Evolutionary conservation across 257 asterid genomes (phyloP), one percentile per base, ranked within the genome.

Genomic region (Salvia rosmarinus): DNA sequence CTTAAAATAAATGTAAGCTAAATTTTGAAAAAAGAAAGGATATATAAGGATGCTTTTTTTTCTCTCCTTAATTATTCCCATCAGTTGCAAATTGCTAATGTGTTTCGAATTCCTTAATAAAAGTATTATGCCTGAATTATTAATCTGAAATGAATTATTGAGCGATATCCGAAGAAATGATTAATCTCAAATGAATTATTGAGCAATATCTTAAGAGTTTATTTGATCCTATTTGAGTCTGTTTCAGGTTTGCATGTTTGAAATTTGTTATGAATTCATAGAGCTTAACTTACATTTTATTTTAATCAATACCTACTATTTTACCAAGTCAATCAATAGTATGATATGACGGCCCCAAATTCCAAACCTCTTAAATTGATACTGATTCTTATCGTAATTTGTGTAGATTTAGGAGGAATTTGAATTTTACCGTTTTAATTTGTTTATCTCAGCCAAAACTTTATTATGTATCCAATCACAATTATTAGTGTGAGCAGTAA

Each of bases 401-500:
- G 35, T 56, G 50, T 47, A 10, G 42, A 55, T 37, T 68, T 64
- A 35, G 10, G 52, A 55, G 40, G 46, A 64, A 51, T 71, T 58
- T 30, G 63, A 78, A 32, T 47, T 50, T 34, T 50, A n/a, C 30
- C 42, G 21, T 28, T 30, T 20, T 37, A 37, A 37, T 5, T 47
- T 39, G 11, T n/a, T 49, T 16, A n/a, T 39, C 46, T 21, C 49
- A 73, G 72, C 69, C 40, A 72, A 52, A 60, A 30, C 56, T 35
- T 63, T 28, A 30, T 62, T 59, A 30, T 16, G 13, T 19, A 6
- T 71, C 50, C 52, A 23, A 54, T 54, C 5, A 32, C 68, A 82
- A 78, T 82, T 62, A 82, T 78, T 62, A 55, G 58, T 64, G 40
- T 2, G 17, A 46, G 59, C 62, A 67, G 77, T 73, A 70, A 74